Evolutionary conservation across 805 yeast species (phyloP).

Genomic region (Candida ovalis): DNA sequence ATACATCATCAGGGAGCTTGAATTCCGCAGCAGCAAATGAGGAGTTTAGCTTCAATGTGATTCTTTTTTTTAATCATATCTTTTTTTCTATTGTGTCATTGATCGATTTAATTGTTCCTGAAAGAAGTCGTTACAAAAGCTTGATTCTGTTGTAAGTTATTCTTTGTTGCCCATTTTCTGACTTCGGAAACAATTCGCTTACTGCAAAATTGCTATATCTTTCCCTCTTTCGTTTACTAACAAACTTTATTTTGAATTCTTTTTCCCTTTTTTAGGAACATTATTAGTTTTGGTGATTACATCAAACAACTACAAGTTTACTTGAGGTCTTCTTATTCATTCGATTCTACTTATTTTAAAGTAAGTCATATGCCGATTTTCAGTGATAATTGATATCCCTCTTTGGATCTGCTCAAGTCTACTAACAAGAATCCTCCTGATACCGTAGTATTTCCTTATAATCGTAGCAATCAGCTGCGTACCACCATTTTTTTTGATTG

Average conservation of each 20-base stretch:
- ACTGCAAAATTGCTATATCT: too few relatives aligned
- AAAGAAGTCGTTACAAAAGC: constrained; percentile 20
- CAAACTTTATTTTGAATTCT: too few relatives aligned
- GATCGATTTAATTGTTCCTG: constrained; percentile 19
- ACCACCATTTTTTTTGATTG: constrained; percentile 14
- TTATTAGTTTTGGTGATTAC: too few relatives aligned
- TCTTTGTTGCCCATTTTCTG: too few relatives aligned
- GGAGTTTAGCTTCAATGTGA: constrained; percentile 6
- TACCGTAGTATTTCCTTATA: constrained; percentile 9
- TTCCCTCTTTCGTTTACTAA: too few relatives aligned
- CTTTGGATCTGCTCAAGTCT: not conserved
- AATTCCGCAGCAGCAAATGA: not conserved
- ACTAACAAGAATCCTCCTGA: constrained; percentile 4
- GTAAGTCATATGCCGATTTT: too few relatives aligned
- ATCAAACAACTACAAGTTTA: too few relatives aligned
- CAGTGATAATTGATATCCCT: too few relatives aligned
- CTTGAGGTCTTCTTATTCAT: too few relatives aligned
- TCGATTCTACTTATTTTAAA: too few relatives aligned
- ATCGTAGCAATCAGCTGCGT: constrained; percentile 10
- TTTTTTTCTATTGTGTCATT: constrained; percentile 17
- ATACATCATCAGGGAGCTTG: not conserved
- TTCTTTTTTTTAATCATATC: constrained; percentile 15
- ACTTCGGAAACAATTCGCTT: too few relatives aligned
- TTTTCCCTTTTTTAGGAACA: too few relatives aligned
- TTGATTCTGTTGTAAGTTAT: constrained; percentile 22